Conservation (phyloP, 352 stramenopile species). For the Saprolegnia parasitica region DNA sequence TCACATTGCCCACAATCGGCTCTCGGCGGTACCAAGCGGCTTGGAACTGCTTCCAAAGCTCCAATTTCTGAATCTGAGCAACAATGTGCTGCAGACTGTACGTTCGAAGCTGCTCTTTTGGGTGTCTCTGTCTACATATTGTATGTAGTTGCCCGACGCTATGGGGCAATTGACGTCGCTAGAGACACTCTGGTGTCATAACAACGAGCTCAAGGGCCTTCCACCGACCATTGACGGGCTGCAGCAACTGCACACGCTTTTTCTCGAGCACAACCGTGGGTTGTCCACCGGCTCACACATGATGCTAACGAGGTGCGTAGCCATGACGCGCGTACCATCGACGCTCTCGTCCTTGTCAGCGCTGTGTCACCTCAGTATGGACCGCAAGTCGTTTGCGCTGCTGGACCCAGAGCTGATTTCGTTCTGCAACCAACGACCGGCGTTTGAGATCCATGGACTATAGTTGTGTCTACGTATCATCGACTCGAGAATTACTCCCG, state of each 20-base stretch:
- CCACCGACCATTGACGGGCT: not conserved
- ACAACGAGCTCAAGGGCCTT: conserved; percentile 10
- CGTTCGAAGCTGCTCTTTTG: not conserved
- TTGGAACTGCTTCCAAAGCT: conserved; percentile 11
- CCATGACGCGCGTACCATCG: not conserved
- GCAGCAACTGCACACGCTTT: not conserved
- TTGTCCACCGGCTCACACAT: not conserved
- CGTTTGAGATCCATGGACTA: conserved; percentile 16
- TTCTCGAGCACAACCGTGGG: conserved; percentile 9
- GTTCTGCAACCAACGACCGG: conserved; percentile 5
- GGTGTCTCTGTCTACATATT: not conserved
- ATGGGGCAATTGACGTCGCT: not conserved
- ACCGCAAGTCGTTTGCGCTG: conserved; percentile 25
- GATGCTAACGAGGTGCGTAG: not conserved
- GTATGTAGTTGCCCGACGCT: not conserved
- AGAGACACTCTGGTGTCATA: not conserved
- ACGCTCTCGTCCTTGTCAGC: not conserved
- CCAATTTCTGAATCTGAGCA: conserved; percentile 11
- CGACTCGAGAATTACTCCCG: not conserved
- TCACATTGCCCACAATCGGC: conserved; percentile 19
- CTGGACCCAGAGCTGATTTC: conserved; percentile 2
- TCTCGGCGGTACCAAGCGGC: not conserved
- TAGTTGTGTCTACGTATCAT: not conserved
- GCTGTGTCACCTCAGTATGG: conserved; percentile 1
- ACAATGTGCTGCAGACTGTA: not conserved